Base-by-base conservation (phyloP, 2,329 filamentous ascomycete genomes). In the Arthrobotrys iridis region DNA sequence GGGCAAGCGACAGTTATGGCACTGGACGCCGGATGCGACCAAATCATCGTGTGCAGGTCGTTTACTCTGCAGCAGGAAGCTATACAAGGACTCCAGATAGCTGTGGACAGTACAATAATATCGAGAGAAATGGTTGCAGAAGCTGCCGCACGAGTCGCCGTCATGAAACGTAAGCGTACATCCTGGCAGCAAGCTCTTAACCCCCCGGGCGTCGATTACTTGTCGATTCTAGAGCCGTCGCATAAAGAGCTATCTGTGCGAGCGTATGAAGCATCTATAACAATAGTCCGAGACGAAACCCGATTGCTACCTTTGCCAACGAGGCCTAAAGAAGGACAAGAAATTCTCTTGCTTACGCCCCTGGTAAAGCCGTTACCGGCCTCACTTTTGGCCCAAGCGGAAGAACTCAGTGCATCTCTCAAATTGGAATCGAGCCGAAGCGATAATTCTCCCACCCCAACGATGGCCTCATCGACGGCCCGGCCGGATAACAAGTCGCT, bases 1-100 rank as follows among this genome's bases (percentile, higher is more conserved):
- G 93, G 94, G 78, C 94, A 95, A 41, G 95, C 95, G 10, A 97
- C 94, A 0, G 93, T 98, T 79, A 97, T 97, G 93, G 95, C 95
- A 2, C 92, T 97, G 58, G 95, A 97, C 81, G 94, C 95, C 30
- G 95, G 95, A 11, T 98, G 95, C 81, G 95, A 99, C 81, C 67
- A 97, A 96, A 80, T 94, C 93, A 10, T 84, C 97, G n/a, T 93
- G 93, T 8, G 93, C 93, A 2, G 72, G 41, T 76, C 72, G 7
- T 76, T 65, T 33, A 70, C 72, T 8, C 43, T 76, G 24, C 72
- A 76, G n/a, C 58, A 58, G 22, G 72, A 76, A 63, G 72, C 72
- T 11, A 79, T 80, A n/a, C 94, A 98, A 82, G 94, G 93, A 4
- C 92, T 99, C 80, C 91, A 91, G 33, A 93, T 93, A 0, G 85